Evolutionary conservation across 2,329 filamentous ascomycete genomes (phyloP).

Genomic region (Cyanodermella asteris): DNA sequence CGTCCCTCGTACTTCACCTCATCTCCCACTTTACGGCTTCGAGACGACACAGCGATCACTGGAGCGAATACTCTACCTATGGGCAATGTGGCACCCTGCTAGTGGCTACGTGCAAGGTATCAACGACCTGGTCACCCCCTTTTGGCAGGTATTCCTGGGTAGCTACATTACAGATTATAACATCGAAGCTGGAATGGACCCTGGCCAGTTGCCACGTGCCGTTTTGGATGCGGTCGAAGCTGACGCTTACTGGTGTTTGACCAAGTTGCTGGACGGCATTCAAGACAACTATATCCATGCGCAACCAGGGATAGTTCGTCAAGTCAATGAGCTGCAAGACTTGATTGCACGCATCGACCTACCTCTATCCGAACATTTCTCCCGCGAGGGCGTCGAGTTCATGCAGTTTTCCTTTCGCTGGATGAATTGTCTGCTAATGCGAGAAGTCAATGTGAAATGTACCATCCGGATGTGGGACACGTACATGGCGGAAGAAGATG

Average conservation of each 20-base stretch:
- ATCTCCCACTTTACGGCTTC: conserved; percentile 84
- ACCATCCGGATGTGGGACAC: conserved; percentile 99
- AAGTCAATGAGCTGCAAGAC: conserved; percentile 73
- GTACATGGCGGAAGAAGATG: conserved; percentile 93
- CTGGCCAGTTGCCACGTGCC: conserved; percentile 70
- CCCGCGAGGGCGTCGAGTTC: conserved; percentile 83
- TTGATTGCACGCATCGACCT: conserved; percentile 78
- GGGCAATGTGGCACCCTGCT: conserved; percentile 92
- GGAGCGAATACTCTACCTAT: conserved; percentile 87
- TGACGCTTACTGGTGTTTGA: conserved; percentile 95
- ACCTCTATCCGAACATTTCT: conserved; percentile 65
- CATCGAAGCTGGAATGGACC: conserved; percentile 89
- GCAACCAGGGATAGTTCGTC: conserved; percentile 86
- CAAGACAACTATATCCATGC: conserved; percentile 98
- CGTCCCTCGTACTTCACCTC: conserved; percentile 85
- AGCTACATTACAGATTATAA: conserved; percentile 88
- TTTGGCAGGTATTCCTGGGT: conserved; percentile 92
- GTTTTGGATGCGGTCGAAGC: conserved; percentile 94
- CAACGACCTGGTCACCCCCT: conserved; percentile 91
- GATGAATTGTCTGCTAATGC: conserved; percentile 99
- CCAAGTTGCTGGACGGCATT: conserved; percentile 93
- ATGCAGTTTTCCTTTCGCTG: conserved; percentile 98
- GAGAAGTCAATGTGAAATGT: conserved; percentile 88
- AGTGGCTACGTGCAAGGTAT: conserved; percentile 97
- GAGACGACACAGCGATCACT: conserved; percentile 87